These are phyloP conservation scores for Diaporthe eres DNA, from an alignment of 2,329 filamentous ascomycete genomes.

Conservation along the genomic window DNA sequence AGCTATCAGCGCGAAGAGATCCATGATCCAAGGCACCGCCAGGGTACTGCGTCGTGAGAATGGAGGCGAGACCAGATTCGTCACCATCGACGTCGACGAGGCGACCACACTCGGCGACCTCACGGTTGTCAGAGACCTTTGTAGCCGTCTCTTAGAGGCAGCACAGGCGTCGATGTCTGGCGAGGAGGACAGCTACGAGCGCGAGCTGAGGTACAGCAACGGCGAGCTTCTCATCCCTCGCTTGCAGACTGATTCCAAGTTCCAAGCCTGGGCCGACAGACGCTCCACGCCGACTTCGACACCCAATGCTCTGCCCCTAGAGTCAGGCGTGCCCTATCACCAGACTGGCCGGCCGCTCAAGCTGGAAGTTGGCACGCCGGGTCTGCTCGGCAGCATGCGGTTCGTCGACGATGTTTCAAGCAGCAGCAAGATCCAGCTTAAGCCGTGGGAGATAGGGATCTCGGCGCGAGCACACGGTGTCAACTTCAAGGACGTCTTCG, in stretches of 20 bases:
- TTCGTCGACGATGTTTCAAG: constrained; percentile 41
- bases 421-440: constrained; percentile 36
- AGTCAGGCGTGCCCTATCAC: constrained; percentile 26
- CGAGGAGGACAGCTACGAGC: neutral
- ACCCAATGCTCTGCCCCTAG: neutral
- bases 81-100: constrained; percentile 15
- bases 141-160: neutral
- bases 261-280: constrained; percentile 36
- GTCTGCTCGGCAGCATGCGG: constrained; percentile 37
- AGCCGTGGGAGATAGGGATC: constrained; percentile 45
- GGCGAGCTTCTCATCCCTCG: constrained; percentile 39
- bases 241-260: constrained; percentile 37
- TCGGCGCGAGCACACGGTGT: constrained; percentile 47
- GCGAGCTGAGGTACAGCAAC: constrained; percentile 15
- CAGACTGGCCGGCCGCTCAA: constrained; percentile 29
- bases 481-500: constrained; percentile 55
- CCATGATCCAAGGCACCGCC: constrained; percentile 6
- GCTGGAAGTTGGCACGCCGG: constrained; percentile 37
- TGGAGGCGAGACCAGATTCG: neutral
- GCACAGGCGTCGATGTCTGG: neutral
- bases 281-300: neutral
- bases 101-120: neutral
- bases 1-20: neutral
- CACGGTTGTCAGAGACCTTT: neutral
- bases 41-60: constrained; percentile 10